Percentiles rank a stretch among this genome's conserved stretches.
phyloP scores from a whole-genome alignment of 352 stramenopile species.

The Globisporangium polare region DNA sequence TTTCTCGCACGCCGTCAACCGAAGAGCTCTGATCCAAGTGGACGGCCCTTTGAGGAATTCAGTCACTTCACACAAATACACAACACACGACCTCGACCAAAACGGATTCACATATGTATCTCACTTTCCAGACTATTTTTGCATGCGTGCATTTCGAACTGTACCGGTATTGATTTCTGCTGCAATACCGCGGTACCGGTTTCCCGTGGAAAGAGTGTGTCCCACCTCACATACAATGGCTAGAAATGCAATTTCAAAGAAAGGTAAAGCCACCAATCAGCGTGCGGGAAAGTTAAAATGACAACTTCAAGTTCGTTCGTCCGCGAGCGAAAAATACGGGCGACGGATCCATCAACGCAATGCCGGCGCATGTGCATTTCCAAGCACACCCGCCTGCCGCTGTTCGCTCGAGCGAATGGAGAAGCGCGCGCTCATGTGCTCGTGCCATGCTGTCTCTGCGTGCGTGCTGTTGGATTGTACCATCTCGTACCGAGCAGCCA shows the following conservation, averaged over 20 bases:
- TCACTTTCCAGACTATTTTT: too few relatives aligned
- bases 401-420: not conserved
- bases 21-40: not conserved
- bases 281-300: not conserved
- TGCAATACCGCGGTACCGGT: too few relatives aligned
- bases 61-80: not conserved
- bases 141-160: too few relatives aligned
- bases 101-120: too few relatives aligned
- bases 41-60: constrained; percentile 9
- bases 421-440: not conserved
- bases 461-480: too few relatives aligned
- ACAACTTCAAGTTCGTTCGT: not conserved
- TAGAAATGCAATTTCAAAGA: not conserved
- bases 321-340: too few relatives aligned
- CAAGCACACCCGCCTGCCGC: too few relatives aligned
- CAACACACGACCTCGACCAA: too few relatives aligned
- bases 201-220: not conserved
- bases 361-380: not conserved
- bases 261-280: constrained; percentile 5
- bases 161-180: too few relatives aligned
- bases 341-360: not conserved
- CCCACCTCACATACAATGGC: not conserved
- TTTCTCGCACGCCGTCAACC: not conserved
- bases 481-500: too few relatives aligned
- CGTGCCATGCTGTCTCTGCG: not conserved